phyloP scores from a whole-genome alignment of 2,329 filamentous ascomycete genomes.

The Tolypocladium nubicola region DNA sequence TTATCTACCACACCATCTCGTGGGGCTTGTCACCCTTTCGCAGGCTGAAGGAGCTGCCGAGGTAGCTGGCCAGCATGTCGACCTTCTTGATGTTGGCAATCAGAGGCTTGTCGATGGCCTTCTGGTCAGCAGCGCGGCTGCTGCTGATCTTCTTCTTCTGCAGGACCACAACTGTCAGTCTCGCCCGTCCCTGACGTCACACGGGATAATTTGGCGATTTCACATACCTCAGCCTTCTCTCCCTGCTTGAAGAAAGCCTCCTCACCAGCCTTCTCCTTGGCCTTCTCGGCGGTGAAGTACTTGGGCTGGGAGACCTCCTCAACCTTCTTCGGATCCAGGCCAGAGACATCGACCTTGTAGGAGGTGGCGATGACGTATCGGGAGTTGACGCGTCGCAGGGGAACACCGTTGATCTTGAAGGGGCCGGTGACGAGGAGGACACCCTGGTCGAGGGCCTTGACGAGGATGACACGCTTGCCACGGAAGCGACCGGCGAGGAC shows the following conservation, averaged over 20 bases:
- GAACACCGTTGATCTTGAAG: constrained; percentile 99
- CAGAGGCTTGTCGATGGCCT: constrained; percentile 94
- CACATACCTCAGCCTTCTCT: constrained; percentile 88
- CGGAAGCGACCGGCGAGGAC: constrained; percentile 99
- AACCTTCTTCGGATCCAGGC: constrained; percentile 85
- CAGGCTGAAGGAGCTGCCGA: constrained; percentile 92
- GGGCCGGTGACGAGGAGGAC: constrained; percentile 98
- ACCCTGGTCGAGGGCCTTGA: constrained; percentile 95
- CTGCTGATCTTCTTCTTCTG: constrained; percentile 96
- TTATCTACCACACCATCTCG: constrained; percentile 95
- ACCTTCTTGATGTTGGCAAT: constrained; percentile 98
- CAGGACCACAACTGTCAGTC: constrained; percentile 18
- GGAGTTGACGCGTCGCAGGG: constrained; percentile 86
- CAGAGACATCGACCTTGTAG: constrained; percentile 72
- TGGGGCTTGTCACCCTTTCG: constrained; percentile 99
- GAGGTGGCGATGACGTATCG: constrained; percentile 90
- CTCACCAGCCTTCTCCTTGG: constrained; percentile 90
- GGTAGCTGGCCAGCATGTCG: constrained; percentile 86
- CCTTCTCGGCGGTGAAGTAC: constrained; percentile 97
- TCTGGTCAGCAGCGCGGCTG: constrained; percentile 92
- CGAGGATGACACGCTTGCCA: constrained; percentile 98
- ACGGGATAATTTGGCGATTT: background rate
- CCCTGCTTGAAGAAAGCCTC: constrained; percentile 99
- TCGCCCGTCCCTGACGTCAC: background rate
- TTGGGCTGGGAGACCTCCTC: constrained; percentile 63